Evolutionary conservation across 2,329 filamentous ascomycete species (phyloP).

Genomic region (Chalara sp.): DNA sequence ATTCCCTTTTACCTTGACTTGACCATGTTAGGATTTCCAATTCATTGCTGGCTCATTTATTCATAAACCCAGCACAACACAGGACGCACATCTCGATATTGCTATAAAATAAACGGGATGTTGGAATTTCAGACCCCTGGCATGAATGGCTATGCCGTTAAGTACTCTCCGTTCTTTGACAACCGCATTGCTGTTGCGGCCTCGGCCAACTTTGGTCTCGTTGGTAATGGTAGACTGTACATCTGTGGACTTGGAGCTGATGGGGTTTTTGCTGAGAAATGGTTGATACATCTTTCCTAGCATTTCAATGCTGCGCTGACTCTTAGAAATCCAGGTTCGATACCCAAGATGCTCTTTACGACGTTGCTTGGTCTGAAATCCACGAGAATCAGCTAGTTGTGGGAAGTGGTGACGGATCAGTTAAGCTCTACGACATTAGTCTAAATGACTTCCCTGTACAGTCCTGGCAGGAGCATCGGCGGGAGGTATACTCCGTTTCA

Average conservation of each 20-base stretch:
- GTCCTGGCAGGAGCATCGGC: constrained; percentile 87
- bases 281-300: constrained; percentile 38
- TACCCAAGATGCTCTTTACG: constrained; percentile 94
- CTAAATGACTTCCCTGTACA: constrained; percentile 79
- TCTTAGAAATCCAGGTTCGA: constrained; percentile 59
- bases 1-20: no score
- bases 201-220: constrained; percentile 79
- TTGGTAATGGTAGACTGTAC: constrained; percentile 89
- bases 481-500: constrained; percentile 85
- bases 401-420: constrained; percentile 85
- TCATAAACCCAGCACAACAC: no score
- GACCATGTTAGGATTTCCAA: no score
- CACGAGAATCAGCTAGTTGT: constrained; percentile 92
- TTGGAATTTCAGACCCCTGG: constrained; percentile 90
- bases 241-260: constrained; percentile 75
- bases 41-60: no score
- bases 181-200: constrained; percentile 83
- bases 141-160: constrained; percentile 93
- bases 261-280: constrained; percentile 80
- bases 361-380: constrained; percentile 89
- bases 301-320: not conserved
- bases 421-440: constrained; percentile 87
- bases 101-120: constrained; percentile 43
- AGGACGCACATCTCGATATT: no score
- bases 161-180: constrained; percentile 98